A percentile compares a stretch with the other conserved stretches of the same genome.
Conservation (phyloP, 2,329 filamentous ascomycete species). For the Calcarisporium arbuscula region DNA sequence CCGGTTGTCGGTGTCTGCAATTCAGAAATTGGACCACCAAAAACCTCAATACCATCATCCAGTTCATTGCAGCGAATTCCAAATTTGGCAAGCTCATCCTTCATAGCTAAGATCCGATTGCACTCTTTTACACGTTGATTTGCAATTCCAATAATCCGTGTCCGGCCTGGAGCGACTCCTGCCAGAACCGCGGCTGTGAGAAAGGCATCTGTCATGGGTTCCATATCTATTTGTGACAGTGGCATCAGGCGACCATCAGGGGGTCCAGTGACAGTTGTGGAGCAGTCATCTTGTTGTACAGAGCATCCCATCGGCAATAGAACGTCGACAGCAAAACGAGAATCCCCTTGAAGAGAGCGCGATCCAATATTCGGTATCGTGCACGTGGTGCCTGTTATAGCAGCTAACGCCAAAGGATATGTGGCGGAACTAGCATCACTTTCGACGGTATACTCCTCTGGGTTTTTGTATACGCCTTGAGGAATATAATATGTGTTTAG, state of each 20-base stretch:
- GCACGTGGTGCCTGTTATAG: conserved; percentile 91
- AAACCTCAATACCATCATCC: conserved; percentile 84
- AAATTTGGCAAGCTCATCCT: conserved; percentile 88
- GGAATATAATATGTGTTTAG: conserved; percentile 93
- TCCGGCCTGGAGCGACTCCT: conserved; percentile 77
- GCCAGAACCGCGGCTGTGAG: conserved; percentile 89
- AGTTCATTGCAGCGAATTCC: conserved; percentile 80
- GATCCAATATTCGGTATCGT: conserved; percentile 96
- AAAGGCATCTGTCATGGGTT: conserved; percentile 98
- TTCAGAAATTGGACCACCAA: conserved; percentile 42
- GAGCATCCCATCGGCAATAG: conserved; percentile 88
- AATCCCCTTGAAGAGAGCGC: conserved; percentile 86
- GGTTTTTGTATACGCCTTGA: conserved; percentile 75
- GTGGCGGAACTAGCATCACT: conserved; percentile 97
- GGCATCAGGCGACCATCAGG: conserved; percentile 64
- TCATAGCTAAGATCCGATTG: conserved; percentile 94
- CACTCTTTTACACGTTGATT: conserved; percentile 98
- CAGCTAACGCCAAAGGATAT: conserved; percentile 88
- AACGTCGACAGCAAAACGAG: conserved; percentile 86
- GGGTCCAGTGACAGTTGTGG: conserved; percentile 93
- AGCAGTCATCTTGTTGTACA: conserved; percentile 76
- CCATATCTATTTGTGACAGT: conserved; percentile 87
- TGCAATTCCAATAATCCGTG: conserved; percentile 86
- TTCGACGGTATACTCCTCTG: conserved; percentile 81
- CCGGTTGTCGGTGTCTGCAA: conserved; percentile 54